Evolutionary conservation across 1,284 basidiomycete genomes (phyloP), one percentile per base, ranked within the genome.

Genomic region (Cerioporus squamosus): DNA sequence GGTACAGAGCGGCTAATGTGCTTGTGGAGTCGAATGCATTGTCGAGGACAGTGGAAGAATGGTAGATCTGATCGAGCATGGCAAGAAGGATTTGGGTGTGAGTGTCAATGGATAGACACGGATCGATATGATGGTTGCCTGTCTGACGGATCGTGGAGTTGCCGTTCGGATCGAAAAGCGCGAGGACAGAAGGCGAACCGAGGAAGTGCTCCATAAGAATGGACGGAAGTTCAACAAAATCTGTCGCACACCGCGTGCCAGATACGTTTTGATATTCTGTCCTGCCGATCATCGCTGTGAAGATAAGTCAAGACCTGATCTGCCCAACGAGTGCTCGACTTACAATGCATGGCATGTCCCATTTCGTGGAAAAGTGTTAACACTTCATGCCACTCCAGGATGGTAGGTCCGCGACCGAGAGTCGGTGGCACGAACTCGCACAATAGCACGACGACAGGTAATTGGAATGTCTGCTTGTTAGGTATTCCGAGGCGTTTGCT

Each of bases 131-230:
- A 63, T 86, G 81, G 61, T 85, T 84, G 20, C 81, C 82, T 0
- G 77, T 75, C 61, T 81, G 80, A 6, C 75, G 75, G 5, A 74
- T 51, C 0, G 75, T 82, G 49, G 72, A 78, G 62, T 81, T 78
- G 48, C 71, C 26, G 8, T 26, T 8, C 8, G 26, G 69, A 60
- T 84, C 81, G 67, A 98, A 94, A 14, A 97, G 83, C 8, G 87
- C 83, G 15, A 98, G 84, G n/a, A 98, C 94, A 9, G 79, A 75
- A 0, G 94, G 87, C 0, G 95, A 95, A 43, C 84, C 88, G 39
- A 97, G 85, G 78, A 99, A 93, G 72, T 96, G 94, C 73, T 99
- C 97, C 97, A 99, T 99, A 20, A 99, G 85, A 67, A 99, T 97
- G 10, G 96, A 98, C 0, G 97, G 97, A 2, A 99, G 81, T 72